Conservation (phyloP, 2,329 filamentous ascomycete species). For the Paracorniculantispora psalliotae region DNA sequence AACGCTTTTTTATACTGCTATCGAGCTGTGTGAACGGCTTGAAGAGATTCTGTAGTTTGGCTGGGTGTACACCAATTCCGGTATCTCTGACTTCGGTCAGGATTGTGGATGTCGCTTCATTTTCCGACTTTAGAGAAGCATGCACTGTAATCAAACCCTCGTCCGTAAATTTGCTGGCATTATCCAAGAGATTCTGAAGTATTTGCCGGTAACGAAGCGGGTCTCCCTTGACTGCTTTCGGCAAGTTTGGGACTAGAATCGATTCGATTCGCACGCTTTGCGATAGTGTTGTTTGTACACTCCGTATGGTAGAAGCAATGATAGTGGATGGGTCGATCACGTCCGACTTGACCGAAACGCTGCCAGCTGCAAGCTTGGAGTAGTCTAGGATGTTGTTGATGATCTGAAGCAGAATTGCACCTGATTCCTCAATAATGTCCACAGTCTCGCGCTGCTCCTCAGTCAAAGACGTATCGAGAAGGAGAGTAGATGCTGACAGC, state of each 20-base stretch:
- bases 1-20: conserved; percentile 46
- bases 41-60: conserved; percentile 44
- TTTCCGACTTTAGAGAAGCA: conserved; percentile 35
- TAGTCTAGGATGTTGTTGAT: conserved; percentile 66
- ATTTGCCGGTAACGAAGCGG: conserved; percentile 57
- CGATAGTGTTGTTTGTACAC: conserved; percentile 41
- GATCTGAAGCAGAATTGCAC: conserved; percentile 52
- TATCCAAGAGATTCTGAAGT: conserved; percentile 56
- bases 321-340: conserved; percentile 43
- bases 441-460: conserved; percentile 52
- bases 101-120: conserved; percentile 40
- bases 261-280: conserved; percentile 42
- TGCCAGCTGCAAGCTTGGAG: conserved; percentile 57
- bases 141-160: conserved; percentile 45
- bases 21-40: conserved; percentile 53
- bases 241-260: conserved; percentile 41
- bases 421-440: conserved; percentile 55
- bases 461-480: conserved; percentile 49
- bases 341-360: conserved; percentile 51
- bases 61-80: conserved; percentile 47
- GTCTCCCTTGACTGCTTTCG: conserved; percentile 48
- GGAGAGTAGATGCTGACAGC: conserved; percentile 52
- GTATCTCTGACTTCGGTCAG: conserved; percentile 48
- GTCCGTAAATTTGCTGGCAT: conserved; percentile 59
- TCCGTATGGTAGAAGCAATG: conserved; percentile 45